These are phyloP conservation scores for Quercus dentata DNA, from an alignment of 306 rosid species.

Conservation along the genomic window DNA sequence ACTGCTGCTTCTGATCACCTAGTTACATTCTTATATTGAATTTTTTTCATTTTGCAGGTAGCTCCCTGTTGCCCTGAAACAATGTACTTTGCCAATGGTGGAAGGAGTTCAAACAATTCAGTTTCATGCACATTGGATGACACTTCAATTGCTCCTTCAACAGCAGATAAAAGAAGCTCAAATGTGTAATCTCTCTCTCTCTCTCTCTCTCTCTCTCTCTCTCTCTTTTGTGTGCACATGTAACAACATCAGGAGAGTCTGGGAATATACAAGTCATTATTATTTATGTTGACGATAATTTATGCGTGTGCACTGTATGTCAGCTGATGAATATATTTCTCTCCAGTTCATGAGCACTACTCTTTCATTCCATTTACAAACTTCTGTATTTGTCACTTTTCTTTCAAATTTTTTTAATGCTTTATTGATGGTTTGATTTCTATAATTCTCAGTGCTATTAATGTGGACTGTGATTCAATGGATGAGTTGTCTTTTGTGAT, in stretches of 20 bases:
- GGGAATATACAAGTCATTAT: neutral
- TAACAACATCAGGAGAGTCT: neutral
- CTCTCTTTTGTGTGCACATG: conserved; percentile 10
- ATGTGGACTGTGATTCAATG: conserved; percentile 40
- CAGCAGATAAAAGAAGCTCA: conserved; percentile 42
- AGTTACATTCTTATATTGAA: conserved; percentile 5
- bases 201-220: conserved; percentile 16
- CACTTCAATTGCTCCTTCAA: conserved; percentile 23
- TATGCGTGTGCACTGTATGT: neutral
- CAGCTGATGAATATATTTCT: neutral
- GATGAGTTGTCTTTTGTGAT: conserved; percentile 41
- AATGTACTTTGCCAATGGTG: conserved; percentile 34
- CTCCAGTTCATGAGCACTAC: neutral
- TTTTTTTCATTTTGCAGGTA: conserved; percentile 48
- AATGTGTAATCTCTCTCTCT: conserved; percentile 51
- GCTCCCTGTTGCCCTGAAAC: conserved; percentile 35
- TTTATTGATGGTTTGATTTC: conserved; percentile 29
- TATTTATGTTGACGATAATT: neutral
- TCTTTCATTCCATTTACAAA: neutral
- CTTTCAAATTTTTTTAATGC: conserved; percentile 20
- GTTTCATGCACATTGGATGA: conserved; percentile 38
- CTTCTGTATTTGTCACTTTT: conserved; percentile 9
- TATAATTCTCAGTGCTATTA: conserved; percentile 48
- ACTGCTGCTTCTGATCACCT: conserved; percentile 9
- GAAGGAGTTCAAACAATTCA: conserved; percentile 34